Conservation (phyloP, 2,329 filamentous ascomycete genomes). For the Gaeumannomyces tritici region DNA sequence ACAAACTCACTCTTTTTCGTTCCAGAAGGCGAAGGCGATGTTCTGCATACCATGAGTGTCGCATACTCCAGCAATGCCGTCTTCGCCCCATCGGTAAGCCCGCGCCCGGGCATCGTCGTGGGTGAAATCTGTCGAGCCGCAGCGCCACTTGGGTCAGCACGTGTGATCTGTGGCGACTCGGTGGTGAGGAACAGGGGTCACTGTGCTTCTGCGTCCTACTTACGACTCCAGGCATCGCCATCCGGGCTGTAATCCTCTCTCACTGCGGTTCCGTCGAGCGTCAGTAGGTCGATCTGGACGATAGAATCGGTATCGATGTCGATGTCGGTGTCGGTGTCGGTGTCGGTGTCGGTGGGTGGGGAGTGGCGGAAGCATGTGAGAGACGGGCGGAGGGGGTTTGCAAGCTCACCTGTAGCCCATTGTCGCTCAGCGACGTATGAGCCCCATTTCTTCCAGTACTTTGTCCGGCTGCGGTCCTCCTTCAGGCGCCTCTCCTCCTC, state of each 20-base stretch:
- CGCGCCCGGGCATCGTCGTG: constrained; percentile 86
- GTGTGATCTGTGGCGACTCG: not conserved
- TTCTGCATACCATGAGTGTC: constrained; percentile 88
- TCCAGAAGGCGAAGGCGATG: constrained; percentile 95
- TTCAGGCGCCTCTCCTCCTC: constrained; percentile 85
- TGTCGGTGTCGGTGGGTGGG: not conserved
- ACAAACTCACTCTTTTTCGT: constrained; percentile 73
- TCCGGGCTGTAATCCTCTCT: constrained; percentile 85
- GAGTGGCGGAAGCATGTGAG: not conserved
- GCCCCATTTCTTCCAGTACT: constrained; percentile 99
- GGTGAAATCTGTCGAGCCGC: constrained; percentile 60
- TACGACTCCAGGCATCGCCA: constrained; percentile 93
- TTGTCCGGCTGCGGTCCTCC: constrained; percentile 70
- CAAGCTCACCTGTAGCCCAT: constrained; percentile 74
- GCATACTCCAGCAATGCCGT: constrained; percentile 89
- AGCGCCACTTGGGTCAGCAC: constrained; percentile 17
- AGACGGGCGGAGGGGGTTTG: not conserved
- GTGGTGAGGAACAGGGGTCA: constrained; percentile 4
- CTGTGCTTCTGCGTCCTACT: constrained; percentile 27
- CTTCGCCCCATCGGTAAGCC: constrained; percentile 91
- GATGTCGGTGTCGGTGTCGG: not conserved
- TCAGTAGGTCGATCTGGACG: constrained; percentile 6
- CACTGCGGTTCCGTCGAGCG: constrained; percentile 35
- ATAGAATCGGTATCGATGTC: not conserved
- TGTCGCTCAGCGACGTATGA: constrained; percentile 89